Conservation (phyloP, 768 basidiomycete genomes). For the Mycena sanguinolenta region DNA sequence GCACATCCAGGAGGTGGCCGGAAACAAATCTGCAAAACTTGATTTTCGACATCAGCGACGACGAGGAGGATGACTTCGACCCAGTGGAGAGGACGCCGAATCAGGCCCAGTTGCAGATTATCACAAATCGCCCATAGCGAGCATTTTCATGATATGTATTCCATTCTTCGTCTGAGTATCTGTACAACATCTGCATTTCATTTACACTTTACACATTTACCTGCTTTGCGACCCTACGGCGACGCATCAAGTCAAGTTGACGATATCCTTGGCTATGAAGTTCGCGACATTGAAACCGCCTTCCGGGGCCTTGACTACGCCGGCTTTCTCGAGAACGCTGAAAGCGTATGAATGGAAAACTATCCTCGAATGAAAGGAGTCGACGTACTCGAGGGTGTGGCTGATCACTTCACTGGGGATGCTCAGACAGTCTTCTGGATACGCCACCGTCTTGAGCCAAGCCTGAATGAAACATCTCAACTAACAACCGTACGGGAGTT, state of each 20-base stretch:
- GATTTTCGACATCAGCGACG: slow-evolving; percentile 26
- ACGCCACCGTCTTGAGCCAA: slow-evolving; percentile 87
- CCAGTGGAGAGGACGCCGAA: neutral
- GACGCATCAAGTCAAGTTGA: slow-evolving; percentile 56
- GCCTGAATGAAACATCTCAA: slow-evolving; percentile 58
- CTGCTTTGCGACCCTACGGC: neutral
- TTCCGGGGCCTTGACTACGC: slow-evolving; percentile 72
- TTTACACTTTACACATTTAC: slow-evolving; percentile 13
- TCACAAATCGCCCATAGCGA: slow-evolving; percentile 10
- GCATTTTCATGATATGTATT: neutral
- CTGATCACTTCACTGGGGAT: slow-evolving; percentile 76
- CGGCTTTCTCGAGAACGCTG: slow-evolving; percentile 83
- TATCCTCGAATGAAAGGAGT: neutral
- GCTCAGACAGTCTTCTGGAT: slow-evolving; percentile 73
- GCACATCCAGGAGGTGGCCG: slow-evolving; percentile 23
- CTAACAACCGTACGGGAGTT: neutral
- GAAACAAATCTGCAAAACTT: slow-evolving; percentile 1
- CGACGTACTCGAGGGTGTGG: slow-evolving; percentile 76
- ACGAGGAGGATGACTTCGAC: neutral
- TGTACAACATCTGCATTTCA: slow-evolving; percentile 26
- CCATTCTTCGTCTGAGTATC: slow-evolving; percentile 15
- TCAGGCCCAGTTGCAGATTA: neutral
- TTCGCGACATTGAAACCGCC: slow-evolving; percentile 66
- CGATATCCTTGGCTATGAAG: slow-evolving; percentile 72
- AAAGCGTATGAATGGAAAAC: slow-evolving; percentile 11